Percentiles rank a stretch among this genome's conserved stretches.
These are phyloP conservation scores for Erysimum cheiri DNA, from an alignment of 441 rosid genomes.

Conservation along the genomic window DNA sequence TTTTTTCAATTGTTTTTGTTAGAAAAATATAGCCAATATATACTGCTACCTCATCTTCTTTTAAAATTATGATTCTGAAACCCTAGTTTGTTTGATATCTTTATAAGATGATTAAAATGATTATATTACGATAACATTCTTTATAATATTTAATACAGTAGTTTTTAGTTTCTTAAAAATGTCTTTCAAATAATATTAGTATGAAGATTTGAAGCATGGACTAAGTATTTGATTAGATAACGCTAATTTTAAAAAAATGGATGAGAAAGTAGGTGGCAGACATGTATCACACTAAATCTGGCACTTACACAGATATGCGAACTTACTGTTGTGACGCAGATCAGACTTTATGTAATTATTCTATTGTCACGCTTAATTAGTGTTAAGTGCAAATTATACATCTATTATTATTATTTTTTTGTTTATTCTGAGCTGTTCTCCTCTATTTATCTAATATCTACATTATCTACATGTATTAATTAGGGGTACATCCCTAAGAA, in stretches of 20 bases:
- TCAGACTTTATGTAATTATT: slow-evolving; percentile 20
- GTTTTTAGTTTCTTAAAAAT: background rate
- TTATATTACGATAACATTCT: too few species aligned
- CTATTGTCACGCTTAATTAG: slow-evolving; percentile 39
- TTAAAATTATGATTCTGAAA: background rate
- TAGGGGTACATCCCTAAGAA: background rate
- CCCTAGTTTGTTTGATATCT: background rate
- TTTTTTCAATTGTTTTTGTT: background rate
- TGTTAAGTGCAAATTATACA: slow-evolving; percentile 15
- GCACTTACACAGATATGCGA: slow-evolving; percentile 35
- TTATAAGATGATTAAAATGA: background rate
- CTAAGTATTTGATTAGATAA: slow-evolving; percentile 7
- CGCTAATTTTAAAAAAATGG: background rate
- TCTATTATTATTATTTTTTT: background rate
- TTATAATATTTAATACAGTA: too few species aligned
- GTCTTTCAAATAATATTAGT: background rate
- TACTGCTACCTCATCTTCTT: background rate
- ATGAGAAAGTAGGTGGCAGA: slow-evolving; percentile 34
- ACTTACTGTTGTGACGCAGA: slow-evolving; percentile 30
- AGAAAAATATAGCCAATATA: background rate
- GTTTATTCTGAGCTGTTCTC: slow-evolving; percentile 11
- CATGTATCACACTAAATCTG: slow-evolving; percentile 37
- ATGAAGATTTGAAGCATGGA: slow-evolving; percentile 4
- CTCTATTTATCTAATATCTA: background rate
- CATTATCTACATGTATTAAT: background rate